Percentiles rank a stretch among this genome's conserved stretches.
These are phyloP conservation scores for Micractinium sp. DNA, from an alignment of 139 green algal species.

Conservation along the genomic window DNA sequence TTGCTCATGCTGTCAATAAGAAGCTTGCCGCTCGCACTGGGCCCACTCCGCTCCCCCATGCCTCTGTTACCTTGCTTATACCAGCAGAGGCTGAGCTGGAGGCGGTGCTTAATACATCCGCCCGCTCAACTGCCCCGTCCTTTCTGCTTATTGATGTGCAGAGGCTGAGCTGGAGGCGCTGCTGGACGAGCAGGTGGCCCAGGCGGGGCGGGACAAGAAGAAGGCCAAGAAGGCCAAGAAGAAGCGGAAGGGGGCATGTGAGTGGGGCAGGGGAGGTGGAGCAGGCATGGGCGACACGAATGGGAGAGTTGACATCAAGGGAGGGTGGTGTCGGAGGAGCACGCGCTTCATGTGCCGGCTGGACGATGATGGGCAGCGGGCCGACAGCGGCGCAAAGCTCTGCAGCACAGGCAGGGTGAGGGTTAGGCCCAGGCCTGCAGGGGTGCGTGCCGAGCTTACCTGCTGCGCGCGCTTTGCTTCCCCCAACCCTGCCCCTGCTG, in stretches of 20 bases:
- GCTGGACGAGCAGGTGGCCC: neutral
- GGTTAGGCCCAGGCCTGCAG: too few relatives aligned
- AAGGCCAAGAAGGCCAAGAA: constrained; percentile 22
- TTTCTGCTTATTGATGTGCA: neutral
- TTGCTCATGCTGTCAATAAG: too few relatives aligned
- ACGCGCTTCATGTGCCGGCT: neutral
- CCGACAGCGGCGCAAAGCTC: too few relatives aligned
- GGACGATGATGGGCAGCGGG: too few relatives aligned
- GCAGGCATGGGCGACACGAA: neutral
- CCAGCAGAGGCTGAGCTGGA: constrained; percentile 57
- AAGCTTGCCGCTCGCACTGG: too few relatives aligned
- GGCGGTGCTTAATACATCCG: neutral
- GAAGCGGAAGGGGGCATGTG: neutral
- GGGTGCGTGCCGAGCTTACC: too few relatives aligned
- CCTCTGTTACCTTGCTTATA: neutral
- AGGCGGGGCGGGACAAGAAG: constrained; percentile 7
- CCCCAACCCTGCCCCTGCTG: neutral
- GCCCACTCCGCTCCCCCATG: too few relatives aligned
- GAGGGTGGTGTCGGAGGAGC: neutral
- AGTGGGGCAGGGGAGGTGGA: neutral
- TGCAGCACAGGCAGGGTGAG: too few relatives aligned
- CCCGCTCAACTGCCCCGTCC: too few relatives aligned
- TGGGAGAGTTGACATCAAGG: neutral
- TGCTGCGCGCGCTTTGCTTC: too few relatives aligned
- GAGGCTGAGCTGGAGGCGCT: constrained; percentile 7